Evolutionary conservation across 768 basidiomycete genomes (phyloP).

Genomic region (Auricularia sp.): DNA sequence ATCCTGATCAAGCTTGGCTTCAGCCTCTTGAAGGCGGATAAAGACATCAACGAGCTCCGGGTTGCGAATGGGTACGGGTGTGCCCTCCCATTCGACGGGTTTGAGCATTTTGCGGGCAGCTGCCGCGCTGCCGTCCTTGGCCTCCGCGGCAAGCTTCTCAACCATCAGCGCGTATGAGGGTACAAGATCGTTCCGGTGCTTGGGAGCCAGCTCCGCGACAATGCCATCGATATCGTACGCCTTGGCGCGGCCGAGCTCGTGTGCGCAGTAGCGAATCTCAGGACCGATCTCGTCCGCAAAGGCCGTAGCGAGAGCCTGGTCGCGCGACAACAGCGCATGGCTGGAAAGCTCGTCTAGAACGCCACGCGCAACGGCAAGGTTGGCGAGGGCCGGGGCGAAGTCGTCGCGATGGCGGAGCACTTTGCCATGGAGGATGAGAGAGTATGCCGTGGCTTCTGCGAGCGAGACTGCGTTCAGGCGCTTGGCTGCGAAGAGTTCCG

Average conservation of each 20-base stretch:
- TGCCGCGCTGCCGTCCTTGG: conserved; percentile 21
- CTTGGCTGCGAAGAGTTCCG: conserved; percentile 43
- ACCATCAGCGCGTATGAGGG: conserved; percentile 50
- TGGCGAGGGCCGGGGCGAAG: conserved; percentile 51
- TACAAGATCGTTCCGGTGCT: conserved; percentile 50
- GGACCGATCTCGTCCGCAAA: conserved; percentile 84
- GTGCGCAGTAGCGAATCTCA: conserved; percentile 86
- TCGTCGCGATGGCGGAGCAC: conserved; percentile 68
- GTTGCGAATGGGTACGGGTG: conserved; percentile 75
- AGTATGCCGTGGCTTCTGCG: conserved; percentile 67
- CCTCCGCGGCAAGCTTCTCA: conserved; percentile 37
- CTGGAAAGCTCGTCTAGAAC: conserved; percentile 60
- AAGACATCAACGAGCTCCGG: conserved; percentile 86
- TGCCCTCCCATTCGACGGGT: conserved; percentile 67
- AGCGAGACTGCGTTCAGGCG: conserved; percentile 49
- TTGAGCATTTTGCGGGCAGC: conserved; percentile 45
- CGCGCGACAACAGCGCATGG: conserved; percentile 58
- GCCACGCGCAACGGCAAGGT: conserved; percentile 67
- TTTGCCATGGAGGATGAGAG: conserved; percentile 71
- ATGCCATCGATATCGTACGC: conserved; percentile 78
- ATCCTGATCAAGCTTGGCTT: conserved; percentile 42
- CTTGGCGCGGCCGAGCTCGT: conserved; percentile 67
- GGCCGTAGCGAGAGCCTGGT: conserved; percentile 77
- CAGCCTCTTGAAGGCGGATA: conserved; percentile 70
- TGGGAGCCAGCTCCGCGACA: conserved; percentile 48